phyloP scores from a whole-genome alignment of 805 yeast genomes.

The Candida ascalaphidarum region DNA sequence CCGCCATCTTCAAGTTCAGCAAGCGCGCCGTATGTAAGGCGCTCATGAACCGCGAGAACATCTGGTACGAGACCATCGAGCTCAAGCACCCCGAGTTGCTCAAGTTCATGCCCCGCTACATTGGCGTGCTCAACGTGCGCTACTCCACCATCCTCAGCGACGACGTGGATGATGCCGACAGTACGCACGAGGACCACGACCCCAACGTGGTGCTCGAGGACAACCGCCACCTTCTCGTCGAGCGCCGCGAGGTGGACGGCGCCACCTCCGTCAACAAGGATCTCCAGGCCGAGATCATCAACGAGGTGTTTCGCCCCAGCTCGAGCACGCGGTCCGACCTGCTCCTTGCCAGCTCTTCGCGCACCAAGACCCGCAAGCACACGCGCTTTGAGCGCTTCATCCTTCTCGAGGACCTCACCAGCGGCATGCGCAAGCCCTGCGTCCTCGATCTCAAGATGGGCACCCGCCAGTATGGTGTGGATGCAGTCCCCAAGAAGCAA shows the following conservation, averaged over 20 bases:
- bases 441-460: conserved; percentile 97
- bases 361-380: conserved; percentile 21
- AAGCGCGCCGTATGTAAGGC: conserved; percentile 92
- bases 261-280: conserved; percentile 29
- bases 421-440: conserved; percentile 76
- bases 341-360: too few species aligned
- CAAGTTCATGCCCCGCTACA: conserved; percentile 85
- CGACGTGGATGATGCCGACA: conserved; percentile 4
- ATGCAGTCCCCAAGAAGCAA: conserved; percentile 66
- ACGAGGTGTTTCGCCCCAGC: conserved; percentile 26
- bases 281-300: conserved; percentile 28
- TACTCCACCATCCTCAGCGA: conserved; percentile 46
- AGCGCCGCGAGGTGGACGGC: conserved; percentile 6
- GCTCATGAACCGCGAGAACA: conserved; percentile 79
- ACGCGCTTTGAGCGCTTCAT: conserved; percentile 74
- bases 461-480: conserved; percentile 96
- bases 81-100: conserved; percentile 65
- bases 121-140: conserved; percentile 90
- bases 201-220: conserved; percentile 91
- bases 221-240: conserved; percentile 49
- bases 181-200: conserved; percentile 7
- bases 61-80: conserved; percentile 89
- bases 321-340: background rate
- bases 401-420: conserved; percentile 81
- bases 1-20: conserved; percentile 89